Evolutionary conservation across 164 flowering plant genomes (phyloP).

Genomic region (Echeveria elegans): DNA sequence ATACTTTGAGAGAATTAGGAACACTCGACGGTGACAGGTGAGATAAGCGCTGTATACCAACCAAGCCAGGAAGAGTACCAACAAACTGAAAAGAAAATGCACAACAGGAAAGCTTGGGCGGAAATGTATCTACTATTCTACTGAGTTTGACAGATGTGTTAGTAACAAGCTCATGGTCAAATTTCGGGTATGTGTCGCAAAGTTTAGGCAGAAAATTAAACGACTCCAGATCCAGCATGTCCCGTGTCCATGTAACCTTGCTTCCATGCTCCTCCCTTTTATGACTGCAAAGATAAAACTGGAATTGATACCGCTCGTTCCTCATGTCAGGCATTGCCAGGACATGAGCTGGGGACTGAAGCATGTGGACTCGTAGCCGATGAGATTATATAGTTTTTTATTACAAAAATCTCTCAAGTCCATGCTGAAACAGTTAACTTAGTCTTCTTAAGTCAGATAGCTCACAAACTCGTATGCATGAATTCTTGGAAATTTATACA

Average conservation of each 20-base stretch:
- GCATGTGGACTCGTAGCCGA: constrained; percentile 29
- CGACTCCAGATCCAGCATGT: constrained; percentile 73
- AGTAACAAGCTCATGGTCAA: constrained; percentile 82
- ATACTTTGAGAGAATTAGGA: constrained; percentile 51
- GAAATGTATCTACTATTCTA: constrained; percentile 73
- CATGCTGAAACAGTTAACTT: not conserved
- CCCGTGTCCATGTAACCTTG: constrained; percentile 89
- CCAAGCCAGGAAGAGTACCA: constrained; percentile 78
- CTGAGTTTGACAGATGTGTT: constrained; percentile 54
- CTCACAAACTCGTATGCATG: not conserved
- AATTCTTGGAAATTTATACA: not conserved
- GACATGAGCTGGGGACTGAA: constrained; percentile 88
- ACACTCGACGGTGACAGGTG: constrained; percentile 55
- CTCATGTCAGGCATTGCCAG: constrained; percentile 80
- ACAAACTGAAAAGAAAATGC: constrained; percentile 48
- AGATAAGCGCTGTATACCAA: constrained; percentile 51
- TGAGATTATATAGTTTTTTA: not conserved
- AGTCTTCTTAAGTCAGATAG: not conserved
- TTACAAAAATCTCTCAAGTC: not conserved
- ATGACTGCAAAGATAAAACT: constrained; percentile 60
- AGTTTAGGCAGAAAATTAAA: constrained; percentile 67
- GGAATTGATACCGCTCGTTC: constrained; percentile 64
- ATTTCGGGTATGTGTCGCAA: constrained; percentile 89
- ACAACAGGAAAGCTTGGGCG: constrained; percentile 74
- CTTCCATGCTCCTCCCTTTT: constrained; percentile 84